Base-by-base conservation (phyloP, 2,329 filamentous ascomycete genomes). In the Diaporthe capsici region DNA sequence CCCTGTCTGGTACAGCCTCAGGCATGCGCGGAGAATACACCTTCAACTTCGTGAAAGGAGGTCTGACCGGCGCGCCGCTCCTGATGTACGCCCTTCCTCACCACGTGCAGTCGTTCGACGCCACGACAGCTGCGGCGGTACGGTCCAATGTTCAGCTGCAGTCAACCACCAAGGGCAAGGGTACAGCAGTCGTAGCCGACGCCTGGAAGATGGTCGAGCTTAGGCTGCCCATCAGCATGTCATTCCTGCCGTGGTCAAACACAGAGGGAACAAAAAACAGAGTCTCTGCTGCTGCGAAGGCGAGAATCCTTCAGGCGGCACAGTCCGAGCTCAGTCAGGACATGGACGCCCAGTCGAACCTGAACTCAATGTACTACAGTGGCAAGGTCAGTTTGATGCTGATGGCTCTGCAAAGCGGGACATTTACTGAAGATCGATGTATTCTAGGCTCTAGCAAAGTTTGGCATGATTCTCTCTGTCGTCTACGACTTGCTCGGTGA, bases 51-150 rank as follows among this genome's bases (percentile, higher is more conserved):
- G 84, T 86, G n/a, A 96, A 94, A 80, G 89, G 87, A 0, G 96
- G 96, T 8, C 87, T 91, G 49, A 82, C 87, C 22, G 83, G 85
- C 9, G 86, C 90, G 22, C 89, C 87, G 76, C 86, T 98, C 31
- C 87, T 97, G 78, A 97, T 98, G 92, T 98, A 94, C 82, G 94
- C 94, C 22, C 86, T 99, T 65, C 95, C 96, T 31, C 97, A 98
- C 83, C 97, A 98, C 79, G 82, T 95, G 4, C 86, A 91, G 44
- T 95, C 94, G 0, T 96, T 98, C 76, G 91, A 95, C 78, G 79
- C 83, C 0, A 84, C 84, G 1, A 91, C 90, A 2, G 80, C 79
- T 49, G 91, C 91, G 12, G 85, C 85, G 15, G 85, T 87, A 34
- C 86, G 87, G 10, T 90, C 87, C 9, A 82, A 86, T 6, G 82